Base-by-base conservation (phyloP, 2,329 filamentous ascomycete genomes). In the Phoma sp. region DNA sequence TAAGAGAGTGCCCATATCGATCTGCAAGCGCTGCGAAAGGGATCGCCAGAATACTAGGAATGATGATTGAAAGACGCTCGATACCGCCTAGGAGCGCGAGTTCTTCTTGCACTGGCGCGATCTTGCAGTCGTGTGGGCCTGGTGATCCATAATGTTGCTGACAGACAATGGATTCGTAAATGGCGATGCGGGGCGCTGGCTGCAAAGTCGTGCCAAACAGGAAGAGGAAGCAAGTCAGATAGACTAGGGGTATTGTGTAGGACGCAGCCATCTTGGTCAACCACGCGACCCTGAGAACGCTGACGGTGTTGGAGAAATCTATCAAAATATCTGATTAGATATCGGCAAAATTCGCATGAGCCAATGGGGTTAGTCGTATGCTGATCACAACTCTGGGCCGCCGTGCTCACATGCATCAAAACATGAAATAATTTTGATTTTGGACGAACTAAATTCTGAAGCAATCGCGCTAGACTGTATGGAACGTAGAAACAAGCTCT, bases 11-110 rank as follows among this genome's bases (percentile, higher is more conserved):
- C 2, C 62, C 62, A 36, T 53, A 52, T 2, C 57, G 55, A 36
- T 65, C 62, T 7, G 62, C 62, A 1, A 65, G 48, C 32, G 57
- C 57, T 7, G 60, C 60, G 22, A 65, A 65, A 0, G 62, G 62
- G 23, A 65, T 60, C 2, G 57, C 57, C 5, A 65, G 52, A 7
- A 65, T 44, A 11, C 57, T 60, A 5, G 62, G 62, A 4, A 65
- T 58, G 14, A 65, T 57, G 4, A 63, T 58, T 0, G 55, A 58
- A 2, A 65, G 46, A 1, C 62, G 44, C 45, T 65, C 62, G 4
- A 65, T 55, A 1, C 62, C 62, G 7, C 50, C 45, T 11, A 63
- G 36, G 2, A 61, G 25, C 1, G 58, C 59, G 1, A 63, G 50
- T 48, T 63, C 61, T 27, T 63, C 33, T 29, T 63, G 61, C 38